Percentiles rank a stretch among this genome's conserved stretches.
phyloP scores from a whole-genome alignment of 305 asterid genomes.

The Fraxinus sp. region DNA sequence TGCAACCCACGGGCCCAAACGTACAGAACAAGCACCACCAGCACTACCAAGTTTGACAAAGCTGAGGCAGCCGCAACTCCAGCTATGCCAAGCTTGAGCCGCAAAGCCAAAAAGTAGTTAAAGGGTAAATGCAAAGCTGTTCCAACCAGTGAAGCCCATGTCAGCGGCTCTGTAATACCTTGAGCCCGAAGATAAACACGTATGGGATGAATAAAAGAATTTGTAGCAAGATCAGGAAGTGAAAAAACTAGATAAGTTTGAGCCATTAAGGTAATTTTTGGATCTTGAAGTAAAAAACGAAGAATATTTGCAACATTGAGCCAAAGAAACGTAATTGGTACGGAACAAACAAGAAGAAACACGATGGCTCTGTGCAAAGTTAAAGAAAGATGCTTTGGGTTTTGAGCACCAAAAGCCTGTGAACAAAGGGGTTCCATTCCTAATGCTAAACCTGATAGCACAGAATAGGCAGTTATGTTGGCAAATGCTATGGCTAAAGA shows the following conservation, averaged over 20 bases:
- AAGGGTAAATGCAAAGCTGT: conserved; percentile 54
- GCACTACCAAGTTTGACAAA: conserved; percentile 45
- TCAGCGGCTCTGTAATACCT: conserved; percentile 72
- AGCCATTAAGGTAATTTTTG: conserved; percentile 51
- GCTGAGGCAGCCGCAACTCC: conserved; percentile 81
- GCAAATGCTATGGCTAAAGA: conserved; percentile 80
- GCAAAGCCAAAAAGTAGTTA: conserved; percentile 44
- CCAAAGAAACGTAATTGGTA: conserved; percentile 66
- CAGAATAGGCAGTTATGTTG: conserved; percentile 72
- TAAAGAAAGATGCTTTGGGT: conserved; percentile 57
- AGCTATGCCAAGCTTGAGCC: conserved; percentile 54
- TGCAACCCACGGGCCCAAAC: conserved; percentile 47
- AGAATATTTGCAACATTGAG: conserved; percentile 54
- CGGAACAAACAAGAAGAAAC: conserved; percentile 51
- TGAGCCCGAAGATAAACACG: conserved; percentile 87
- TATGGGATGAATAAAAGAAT: conserved; percentile 73
- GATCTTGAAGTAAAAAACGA: conserved; percentile 62
- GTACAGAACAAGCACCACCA: conserved; percentile 37
- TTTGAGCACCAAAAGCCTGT: conserved; percentile 75
- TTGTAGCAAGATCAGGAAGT: conserved; percentile 66
- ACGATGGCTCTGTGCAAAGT: conserved; percentile 60
- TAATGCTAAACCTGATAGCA: conserved; percentile 64
- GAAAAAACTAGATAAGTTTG: conserved; percentile 57
- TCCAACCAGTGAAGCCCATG: conserved; percentile 56
- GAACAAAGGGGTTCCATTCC: conserved; percentile 90